Evolutionary conservation across 2,329 filamentous ascomycete genomes (phyloP), one percentile per base, ranked within the genome.

Genomic region (Xylariomycetidae sp.): DNA sequence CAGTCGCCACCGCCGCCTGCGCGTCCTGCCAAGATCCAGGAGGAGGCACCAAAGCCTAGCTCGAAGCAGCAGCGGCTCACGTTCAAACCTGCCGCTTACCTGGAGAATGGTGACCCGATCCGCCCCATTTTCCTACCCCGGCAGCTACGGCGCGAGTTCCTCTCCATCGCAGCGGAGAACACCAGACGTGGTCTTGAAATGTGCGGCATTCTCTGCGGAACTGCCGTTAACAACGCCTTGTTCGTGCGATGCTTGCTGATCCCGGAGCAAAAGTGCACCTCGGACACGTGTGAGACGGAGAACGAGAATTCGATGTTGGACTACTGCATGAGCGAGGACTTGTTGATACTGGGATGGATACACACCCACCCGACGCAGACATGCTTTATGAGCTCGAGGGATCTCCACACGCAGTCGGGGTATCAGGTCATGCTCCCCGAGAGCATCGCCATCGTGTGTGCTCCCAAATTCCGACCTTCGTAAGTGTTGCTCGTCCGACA

Each of bases 361-460:
- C 92, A 98, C 56, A 98, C 92, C 0, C 92, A 98, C 57, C 92
- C 92, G 0, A 87, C 83, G 0, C 92, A 98, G 63, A 93, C 87
- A 0, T 98, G 92, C 60, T 98, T 98, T 58, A 93, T 98, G 85
- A 95, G 87, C 56, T 92, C 84, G 30, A 72, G 90, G 31, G 92
- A 98, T 54, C 57, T 96, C 46, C 92, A 98, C 55, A 98, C 93
- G 0, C 90, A 95, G 54, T 81, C 82, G 3, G 88, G 88, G 9
- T 96, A 95, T 57, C 92, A 98, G 60, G 80, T 92, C 39, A 95
- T 95, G 87, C 76, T 96, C 62, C 82, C 88, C 1, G 92, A 98
- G 67, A 93, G 86, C 49, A 88, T 98, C 42, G 92, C 92, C 4
- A 94, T 98, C 50, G 92, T 98, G 24, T 98, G 92, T 62, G 86